Conservation (phyloP, 192 early-diverging fungal species). For the Lobosporangium transversale region DNA sequence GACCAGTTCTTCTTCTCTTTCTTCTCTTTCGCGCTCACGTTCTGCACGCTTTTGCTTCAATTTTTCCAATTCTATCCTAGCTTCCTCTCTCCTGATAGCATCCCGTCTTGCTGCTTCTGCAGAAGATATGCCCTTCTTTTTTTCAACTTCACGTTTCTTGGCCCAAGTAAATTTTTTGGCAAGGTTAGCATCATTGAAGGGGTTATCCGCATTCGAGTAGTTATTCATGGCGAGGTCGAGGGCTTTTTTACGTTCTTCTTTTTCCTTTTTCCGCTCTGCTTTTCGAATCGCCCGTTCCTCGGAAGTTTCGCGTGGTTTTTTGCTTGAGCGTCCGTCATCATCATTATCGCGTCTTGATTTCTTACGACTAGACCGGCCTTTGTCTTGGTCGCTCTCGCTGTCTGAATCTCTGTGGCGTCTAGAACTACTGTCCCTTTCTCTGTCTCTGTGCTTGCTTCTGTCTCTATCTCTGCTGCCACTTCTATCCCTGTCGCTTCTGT, state of each 20-base stretch:
- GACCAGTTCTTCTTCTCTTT: conserved; percentile 82
- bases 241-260: conserved; percentile 35
- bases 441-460: no score
- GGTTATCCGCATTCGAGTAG: conserved; percentile 82
- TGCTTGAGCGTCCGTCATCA: neutral
- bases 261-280: conserved; percentile 39
- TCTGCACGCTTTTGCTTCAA: conserved; percentile 81
- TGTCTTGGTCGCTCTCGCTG: conserved; percentile 9
- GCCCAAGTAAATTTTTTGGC: conserved; percentile 92
- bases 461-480: neutral
- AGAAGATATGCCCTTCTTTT: conserved; percentile 68
- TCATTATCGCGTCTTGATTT: conserved; percentile 28
- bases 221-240: conserved; percentile 53
- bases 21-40: conserved; percentile 83
- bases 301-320: conserved; percentile 39
- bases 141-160: conserved; percentile 90
- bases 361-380: conserved; percentile 32
- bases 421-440: conserved; percentile 14
- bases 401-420: conserved; percentile 19
- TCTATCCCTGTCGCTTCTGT: conserved; percentile 1
- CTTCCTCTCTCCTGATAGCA: conserved; percentile 66
- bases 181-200: conserved; percentile 83
- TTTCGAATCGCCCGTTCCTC: conserved; percentile 38
- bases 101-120: conserved; percentile 67
- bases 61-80: conserved; percentile 82